phyloP scores from a whole-genome alignment of 2,329 filamentous ascomycete genomes.

The Pseudogymnoascus sp. region DNA sequence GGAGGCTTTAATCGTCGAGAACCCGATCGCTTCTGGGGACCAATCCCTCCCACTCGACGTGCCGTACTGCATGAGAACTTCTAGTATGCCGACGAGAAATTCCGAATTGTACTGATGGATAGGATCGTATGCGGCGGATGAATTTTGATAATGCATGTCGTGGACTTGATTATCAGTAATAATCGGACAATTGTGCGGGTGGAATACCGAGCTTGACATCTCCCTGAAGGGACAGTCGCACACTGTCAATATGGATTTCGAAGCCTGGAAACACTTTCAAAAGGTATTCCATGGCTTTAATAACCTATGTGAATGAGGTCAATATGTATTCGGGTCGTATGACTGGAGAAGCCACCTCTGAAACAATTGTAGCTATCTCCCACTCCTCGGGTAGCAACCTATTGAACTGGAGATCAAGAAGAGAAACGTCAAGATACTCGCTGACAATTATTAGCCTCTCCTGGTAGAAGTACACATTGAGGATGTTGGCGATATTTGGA shows the following conservation, averaged over 20 bases:
- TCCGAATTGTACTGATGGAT: not conserved
- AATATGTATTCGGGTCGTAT: not conserved
- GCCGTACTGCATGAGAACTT: not conserved
- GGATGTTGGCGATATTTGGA: constrained; percentile 17
- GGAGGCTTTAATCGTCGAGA: not conserved
- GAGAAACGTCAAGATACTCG: constrained; percentile 15
- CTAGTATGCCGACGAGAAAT: not conserved
- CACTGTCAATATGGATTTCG: not conserved
- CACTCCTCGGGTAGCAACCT: constrained; percentile 16
- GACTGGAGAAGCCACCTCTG: constrained; percentile 10
- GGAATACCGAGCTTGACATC: constrained; percentile 18
- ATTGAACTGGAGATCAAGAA: constrained; percentile 16
- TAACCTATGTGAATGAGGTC: constrained; percentile 13
- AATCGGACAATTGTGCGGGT: not conserved
- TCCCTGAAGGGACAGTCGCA: constrained; percentile 10
- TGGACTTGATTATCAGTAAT: constrained; percentile 13
- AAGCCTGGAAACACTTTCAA: not conserved
- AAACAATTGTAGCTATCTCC: constrained; percentile 18
- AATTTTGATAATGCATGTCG: constrained; percentile 18
- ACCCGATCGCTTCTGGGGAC: not conserved
- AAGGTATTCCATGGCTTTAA: constrained; percentile 19
- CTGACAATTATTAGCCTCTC: constrained; percentile 13
- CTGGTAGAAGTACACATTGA: constrained; percentile 16
- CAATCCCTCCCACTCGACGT: not conserved
- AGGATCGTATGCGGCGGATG: not conserved